phyloP scores from a whole-genome alignment of 1,284 basidiomycete genomes.

The Fistulinella staudtii region DNA sequence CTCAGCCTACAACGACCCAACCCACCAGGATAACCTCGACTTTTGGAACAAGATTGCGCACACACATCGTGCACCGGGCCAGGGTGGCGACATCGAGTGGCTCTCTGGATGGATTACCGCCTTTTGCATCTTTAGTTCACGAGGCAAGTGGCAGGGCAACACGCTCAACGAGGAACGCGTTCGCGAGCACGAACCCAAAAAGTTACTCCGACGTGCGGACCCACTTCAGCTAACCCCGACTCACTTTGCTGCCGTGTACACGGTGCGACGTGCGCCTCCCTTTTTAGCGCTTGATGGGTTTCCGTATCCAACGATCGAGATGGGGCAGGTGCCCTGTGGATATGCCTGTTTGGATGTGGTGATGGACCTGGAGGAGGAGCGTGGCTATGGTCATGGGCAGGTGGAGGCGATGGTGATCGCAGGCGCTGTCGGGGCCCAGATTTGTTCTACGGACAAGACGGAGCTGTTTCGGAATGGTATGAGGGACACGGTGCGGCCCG shows the following conservation, averaged over 20 bases:
- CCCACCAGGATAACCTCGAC: slow-evolving; percentile 26
- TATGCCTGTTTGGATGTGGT: slow-evolving; percentile 38
- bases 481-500: slow-evolving; percentile 32
- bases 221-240: slow-evolving; percentile 25
- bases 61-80: slow-evolving; percentile 3
- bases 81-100: slow-evolving; percentile 26
- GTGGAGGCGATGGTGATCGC: slow-evolving; percentile 38
- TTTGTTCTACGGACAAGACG: slow-evolving; percentile 33
- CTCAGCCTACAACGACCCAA: slow-evolving; percentile 33
- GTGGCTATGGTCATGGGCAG: slow-evolving; percentile 37
- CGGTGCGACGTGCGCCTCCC: slow-evolving; percentile 20
- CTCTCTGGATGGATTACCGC: slow-evolving; percentile 42
- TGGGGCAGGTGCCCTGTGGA: slow-evolving; percentile 33
- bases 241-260: slow-evolving; percentile 31
- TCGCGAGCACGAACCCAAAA: slow-evolving; percentile 30
- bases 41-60: slow-evolving; percentile 40
- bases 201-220: slow-evolving; percentile 31
- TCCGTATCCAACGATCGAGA: slow-evolving; percentile 35
- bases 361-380: too few relatives aligned
- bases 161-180: slow-evolving; percentile 30
- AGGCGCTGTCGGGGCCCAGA: slow-evolving; percentile 36
- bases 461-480: slow-evolving; percentile 28
- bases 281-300: slow-evolving; percentile 35
- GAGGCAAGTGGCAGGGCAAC: slow-evolving; percentile 35
- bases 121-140: slow-evolving; percentile 36